phyloP scores from a whole-genome alignment of 768 basidiomycete genomes.

The Mycena olivaceomarginata region DNA sequence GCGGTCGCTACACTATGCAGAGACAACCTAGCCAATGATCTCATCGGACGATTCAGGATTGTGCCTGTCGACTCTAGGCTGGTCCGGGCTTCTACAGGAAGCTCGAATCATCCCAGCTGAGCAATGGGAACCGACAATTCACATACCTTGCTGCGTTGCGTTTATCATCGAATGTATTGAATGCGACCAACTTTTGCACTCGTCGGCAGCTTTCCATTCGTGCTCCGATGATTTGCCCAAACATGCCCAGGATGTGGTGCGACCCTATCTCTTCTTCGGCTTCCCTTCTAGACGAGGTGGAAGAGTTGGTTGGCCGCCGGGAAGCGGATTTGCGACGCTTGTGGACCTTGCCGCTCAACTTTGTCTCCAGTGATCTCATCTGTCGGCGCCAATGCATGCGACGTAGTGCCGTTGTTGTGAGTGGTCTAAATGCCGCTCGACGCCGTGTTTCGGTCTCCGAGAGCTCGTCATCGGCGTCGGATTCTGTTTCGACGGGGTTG shows the following conservation, averaged over 20 bases:
- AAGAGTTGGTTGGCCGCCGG: neutral
- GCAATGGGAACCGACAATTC: no score
- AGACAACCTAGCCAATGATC: neutral
- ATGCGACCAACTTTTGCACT: conserved; percentile 73
- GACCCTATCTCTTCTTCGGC: conserved; percentile 55
- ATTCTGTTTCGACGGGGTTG: conserved; percentile 25
- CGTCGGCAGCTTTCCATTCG: conserved; percentile 87
- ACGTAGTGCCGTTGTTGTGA: conserved; percentile 9
- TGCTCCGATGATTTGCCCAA: conserved; percentile 83
- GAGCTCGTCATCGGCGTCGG: conserved; percentile 32
- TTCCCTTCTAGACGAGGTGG: neutral
- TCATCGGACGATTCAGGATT: neutral
- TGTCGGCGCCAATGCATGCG: conserved; percentile 42
- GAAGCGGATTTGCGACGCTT: conserved; percentile 16
- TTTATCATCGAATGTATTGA: conserved; percentile 51
- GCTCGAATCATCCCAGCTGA: conserved; percentile 15
- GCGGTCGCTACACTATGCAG: neutral
- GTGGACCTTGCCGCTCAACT: conserved; percentile 32
- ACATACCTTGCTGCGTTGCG: conserved; percentile 15
- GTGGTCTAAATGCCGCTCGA: neutral
- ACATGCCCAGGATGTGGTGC: conserved; percentile 74
- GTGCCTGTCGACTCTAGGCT: neutral
- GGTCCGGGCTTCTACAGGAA: conserved; percentile 19
- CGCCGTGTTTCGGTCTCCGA: conserved; percentile 27
- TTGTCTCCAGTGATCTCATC: conserved; percentile 40